Evolutionary conservation across 176 grass and related monocot species (phyloP).

Genomic region (Zea luxurians): DNA sequence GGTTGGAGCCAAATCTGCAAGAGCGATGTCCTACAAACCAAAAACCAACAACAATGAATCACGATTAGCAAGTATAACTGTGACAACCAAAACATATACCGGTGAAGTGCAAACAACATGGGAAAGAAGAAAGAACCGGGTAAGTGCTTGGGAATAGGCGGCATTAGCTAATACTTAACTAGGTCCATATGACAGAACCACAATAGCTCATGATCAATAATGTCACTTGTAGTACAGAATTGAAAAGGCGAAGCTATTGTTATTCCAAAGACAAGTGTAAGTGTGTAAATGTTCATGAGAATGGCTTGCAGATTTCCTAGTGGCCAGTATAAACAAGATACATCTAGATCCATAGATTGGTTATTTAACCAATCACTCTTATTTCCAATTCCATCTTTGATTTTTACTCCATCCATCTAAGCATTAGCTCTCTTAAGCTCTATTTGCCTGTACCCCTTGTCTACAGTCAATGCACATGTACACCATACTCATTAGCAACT

Average conservation of each 20-base stretch:
- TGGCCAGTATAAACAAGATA: slow-evolving; percentile 5
- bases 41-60: neutral
- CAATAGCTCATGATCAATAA: slow-evolving; percentile 27
- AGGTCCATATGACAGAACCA: slow-evolving; percentile 87
- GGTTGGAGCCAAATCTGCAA: slow-evolving; percentile 76
- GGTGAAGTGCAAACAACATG: no score
- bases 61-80: neutral
- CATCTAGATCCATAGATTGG: neutral
- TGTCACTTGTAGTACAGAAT: neutral
- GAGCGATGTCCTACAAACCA: slow-evolving; percentile 63
- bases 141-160: no score
- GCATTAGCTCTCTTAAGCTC: neutral
- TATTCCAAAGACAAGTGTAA: slow-evolving; percentile 6
- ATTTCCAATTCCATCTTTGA: neutral
- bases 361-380: neutral
- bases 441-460: no score
- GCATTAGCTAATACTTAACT: no score
- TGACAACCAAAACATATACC: no score
- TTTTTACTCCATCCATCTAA: neutral
- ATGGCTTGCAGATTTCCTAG: neutral
- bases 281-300: slow-evolving; percentile 2
- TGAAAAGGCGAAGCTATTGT: neutral
- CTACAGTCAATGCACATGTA: no score
- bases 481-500: no score
- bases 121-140: no score